Evolutionary conservation across 306 rosid genomes (phyloP).

Genomic region (Cicer judaicum): DNA sequence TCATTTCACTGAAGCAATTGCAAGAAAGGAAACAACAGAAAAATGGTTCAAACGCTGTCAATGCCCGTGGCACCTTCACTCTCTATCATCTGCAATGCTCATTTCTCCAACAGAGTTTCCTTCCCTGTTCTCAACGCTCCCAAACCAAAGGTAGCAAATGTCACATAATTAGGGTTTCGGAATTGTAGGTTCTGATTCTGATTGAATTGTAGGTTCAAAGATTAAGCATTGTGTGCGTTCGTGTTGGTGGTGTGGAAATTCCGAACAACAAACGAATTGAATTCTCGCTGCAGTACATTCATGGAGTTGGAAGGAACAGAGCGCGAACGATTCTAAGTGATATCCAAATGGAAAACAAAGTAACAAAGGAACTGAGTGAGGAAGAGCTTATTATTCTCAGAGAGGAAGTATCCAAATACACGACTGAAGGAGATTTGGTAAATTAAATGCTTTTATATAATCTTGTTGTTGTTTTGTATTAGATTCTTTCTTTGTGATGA

Average conservation of each 20-base stretch:
- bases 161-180: conserved; percentile 14
- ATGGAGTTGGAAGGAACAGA: conserved; percentile 81
- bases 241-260: conserved; percentile 92
- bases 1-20: neutral
- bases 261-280: conserved; percentile 88
- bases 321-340: conserved; percentile 71
- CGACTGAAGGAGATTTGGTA: conserved; percentile 95
- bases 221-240: conserved; percentile 67
- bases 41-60: conserved; percentile 84
- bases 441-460: too few relatives aligned
- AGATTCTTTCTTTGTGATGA: neutral
- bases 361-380: conserved; percentile 81
- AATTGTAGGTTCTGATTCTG: neutral
- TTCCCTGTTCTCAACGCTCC: conserved; percentile 50
- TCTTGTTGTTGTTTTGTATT: neutral
- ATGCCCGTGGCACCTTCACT: conserved; percentile 78
- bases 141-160: conserved; percentile 55
- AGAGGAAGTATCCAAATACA: conserved; percentile 84
- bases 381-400: conserved; percentile 79
- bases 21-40: neutral
- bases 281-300: conserved; percentile 86
- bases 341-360: conserved; percentile 74
- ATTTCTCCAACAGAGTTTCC: conserved; percentile 56
- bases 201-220: conserved; percentile 44
- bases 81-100: conserved; percentile 54